Base-by-base conservation (phyloP, 2,329 filamentous ascomycete genomes). In the Penicillium digitatum region DNA sequence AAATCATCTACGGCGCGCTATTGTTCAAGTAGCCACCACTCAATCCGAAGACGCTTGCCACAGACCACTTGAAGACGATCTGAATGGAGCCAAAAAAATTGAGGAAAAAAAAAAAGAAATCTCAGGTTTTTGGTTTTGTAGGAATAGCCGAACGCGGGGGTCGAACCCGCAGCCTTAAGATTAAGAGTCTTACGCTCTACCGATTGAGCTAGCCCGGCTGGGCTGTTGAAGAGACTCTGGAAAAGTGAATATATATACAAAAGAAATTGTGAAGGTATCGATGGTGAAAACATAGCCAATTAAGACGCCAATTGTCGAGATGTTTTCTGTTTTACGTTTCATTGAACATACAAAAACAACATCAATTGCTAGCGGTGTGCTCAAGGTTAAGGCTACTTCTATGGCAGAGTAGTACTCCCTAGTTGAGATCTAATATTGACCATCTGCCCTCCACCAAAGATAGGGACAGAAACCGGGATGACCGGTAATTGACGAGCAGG, bases 151-250 rank as follows among this genome's bases (percentile, higher is more conserved):
- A 72, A 74, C 70, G 71, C 67, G 72, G 71, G 71, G 72, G 66
- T 74, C 67, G 72, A 74, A 73, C 72, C 70, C 72, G 69, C 72
- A 73, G 62, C 69, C 69, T 71, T 72, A 68, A 68, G 69, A 67
- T 69, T 74, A 78, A 77, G 73, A 78, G 74, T 74, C 75, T 75
- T 75, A 78, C 70, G 72, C 71, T 73, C 71, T 78, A 74, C 68
- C 75, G 74, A 78, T 78, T 78, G 76, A 78, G 76, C 76, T 78
- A 78, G 73, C 74, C 75, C 70, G 71, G 76, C 76, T 57, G 56
- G 51, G 53, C 58, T 61, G 54, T 57, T 62, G 43, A 24, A 32
- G 39, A 8, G 14, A 20, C 7, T 4, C 0, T 0, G 14, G 2
- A 3, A 0, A 45, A 3, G 0, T 45, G 43, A 3, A 18, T 24